Evolutionary conservation across 2,329 filamentous ascomycete species (phyloP).

Genomic region (Exophiala xenobiotica): DNA sequence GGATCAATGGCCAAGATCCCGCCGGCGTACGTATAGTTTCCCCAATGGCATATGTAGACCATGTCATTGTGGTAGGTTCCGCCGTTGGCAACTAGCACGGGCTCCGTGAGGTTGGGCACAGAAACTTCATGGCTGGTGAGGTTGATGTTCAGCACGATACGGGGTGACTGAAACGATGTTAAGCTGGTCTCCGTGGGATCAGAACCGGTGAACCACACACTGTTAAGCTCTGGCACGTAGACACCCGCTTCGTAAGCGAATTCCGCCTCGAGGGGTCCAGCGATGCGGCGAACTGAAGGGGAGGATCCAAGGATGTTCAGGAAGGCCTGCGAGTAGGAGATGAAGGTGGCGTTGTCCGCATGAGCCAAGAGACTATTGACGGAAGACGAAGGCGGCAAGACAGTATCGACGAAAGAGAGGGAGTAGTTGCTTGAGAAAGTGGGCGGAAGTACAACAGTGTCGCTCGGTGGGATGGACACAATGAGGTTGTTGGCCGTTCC

Average conservation of each 20-base stretch:
- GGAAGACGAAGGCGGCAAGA: neutral
- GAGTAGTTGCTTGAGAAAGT: constrained; percentile 1
- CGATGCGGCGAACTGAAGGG: neutral
- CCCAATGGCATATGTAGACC: neutral
- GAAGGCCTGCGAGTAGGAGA: neutral
- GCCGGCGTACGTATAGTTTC: constrained; percentile 1
- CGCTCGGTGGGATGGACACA: neutral
- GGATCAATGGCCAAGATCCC: constrained; percentile 1
- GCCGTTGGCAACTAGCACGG: neutral
- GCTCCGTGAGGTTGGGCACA: neutral
- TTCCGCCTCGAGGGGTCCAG: neutral
- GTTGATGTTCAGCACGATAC: constrained; percentile 1
- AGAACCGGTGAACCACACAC: neutral
- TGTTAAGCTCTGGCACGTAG: neutral
- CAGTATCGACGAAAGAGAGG: neutral
- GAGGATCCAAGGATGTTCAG: neutral
- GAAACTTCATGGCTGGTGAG: neutral
- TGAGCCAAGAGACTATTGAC: neutral
- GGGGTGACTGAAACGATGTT: neutral
- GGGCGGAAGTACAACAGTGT: neutral
- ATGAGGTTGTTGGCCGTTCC: neutral
- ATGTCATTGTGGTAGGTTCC: neutral
- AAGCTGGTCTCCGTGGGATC: neutral
- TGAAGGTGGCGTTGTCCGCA: neutral
- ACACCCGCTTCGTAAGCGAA: neutral